Percentiles rank a stretch among this genome's conserved stretches.
Conservation (phyloP, 1,284 basidiomycete genomes). For the Pterula multifida region DNA sequence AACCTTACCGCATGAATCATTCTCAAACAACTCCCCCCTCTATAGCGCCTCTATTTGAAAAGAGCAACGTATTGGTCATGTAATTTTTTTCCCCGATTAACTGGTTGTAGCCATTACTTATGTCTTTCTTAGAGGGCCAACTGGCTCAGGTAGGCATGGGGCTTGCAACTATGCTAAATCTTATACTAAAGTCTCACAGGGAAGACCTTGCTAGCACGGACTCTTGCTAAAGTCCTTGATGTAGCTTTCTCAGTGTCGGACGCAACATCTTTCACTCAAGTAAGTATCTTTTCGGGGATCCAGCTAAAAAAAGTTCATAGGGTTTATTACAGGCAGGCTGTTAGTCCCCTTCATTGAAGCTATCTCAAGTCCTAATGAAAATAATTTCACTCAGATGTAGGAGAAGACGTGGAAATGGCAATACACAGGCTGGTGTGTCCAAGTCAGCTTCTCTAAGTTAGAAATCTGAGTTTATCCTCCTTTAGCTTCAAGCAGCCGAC, state of each 20-base stretch:
- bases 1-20: constrained; percentile 28
- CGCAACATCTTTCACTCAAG: constrained; percentile 77
- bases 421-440: constrained; percentile 63
- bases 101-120: constrained; percentile 1
- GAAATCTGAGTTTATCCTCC: constrained; percentile 3
- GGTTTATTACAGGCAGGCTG: constrained; percentile 53
- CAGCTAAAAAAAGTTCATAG: constrained; percentile 4
- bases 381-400: constrained; percentile 54
- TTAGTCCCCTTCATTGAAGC: constrained; percentile 28
- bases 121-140: constrained; percentile 48
- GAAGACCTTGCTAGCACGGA: constrained; percentile 80
- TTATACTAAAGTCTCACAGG: constrained; percentile 28
- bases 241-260: constrained; percentile 87
- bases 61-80: constrained; percentile 89
- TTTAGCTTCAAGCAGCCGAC: constrained; percentile 71
- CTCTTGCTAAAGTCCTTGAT: constrained; percentile 76
- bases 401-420: constrained; percentile 89
- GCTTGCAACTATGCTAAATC: not conserved
- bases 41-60: constrained; percentile 59
- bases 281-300: constrained; percentile 17
- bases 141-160: constrained; percentile 54
- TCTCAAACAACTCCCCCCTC: constrained; percentile 1
- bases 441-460: constrained; percentile 4
- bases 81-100: constrained; percentile 22
- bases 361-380: not conserved